Evolutionary conservation across 2,329 filamentous ascomycete genomes (phyloP), one percentile per base, ranked within the genome.

Genomic region (Fusarium subtropicale): DNA sequence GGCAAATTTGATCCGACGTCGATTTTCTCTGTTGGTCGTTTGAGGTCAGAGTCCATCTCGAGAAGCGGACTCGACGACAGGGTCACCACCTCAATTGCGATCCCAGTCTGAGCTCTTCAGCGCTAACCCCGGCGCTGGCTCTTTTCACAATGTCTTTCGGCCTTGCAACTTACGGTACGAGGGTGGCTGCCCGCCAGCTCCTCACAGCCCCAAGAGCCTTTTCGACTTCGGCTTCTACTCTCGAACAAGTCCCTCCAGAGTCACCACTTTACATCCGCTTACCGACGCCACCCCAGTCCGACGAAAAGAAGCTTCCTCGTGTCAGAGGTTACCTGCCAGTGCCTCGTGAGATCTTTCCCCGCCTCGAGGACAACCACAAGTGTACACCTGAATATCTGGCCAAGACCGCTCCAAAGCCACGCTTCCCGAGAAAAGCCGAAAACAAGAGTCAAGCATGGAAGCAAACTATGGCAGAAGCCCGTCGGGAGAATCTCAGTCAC

Each of bases 181-280:
- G 76, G 66, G 71, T 71, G 45, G 65, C 71, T 48, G 59, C 74
- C 42, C 71, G 73, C 47, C 76, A 75, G 53, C 68, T 76, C 55
- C 52, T 73, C n/a, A 39, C 62, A 41, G 55, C 69, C 16, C 64
- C 74, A n/a, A 75, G 78, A 60, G 66, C 69, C 34, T 78, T 81
- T 61, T 79, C 79, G 24, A 77, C 76, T 10, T 78, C 78, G 26
- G 68, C 76, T 53, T 69, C 78, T 47, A 79, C 80, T 75, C 60
- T 77, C 76, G 81, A 88, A 63, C 82, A 83, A 47, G 92, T 94
- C 68, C 91, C 91, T 20, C 95, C 96, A 50, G 92, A 97, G 78
- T 97, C 94, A 36, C 95, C 96, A 47, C 87, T 88, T 69, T 98
- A 92, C 83, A 92, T 98, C 81, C 89, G 93, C 71, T 84, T 97